Evolutionary conservation across 805 yeast genomes (phyloP).

Genomic region (Sugiyamaella mastotermitis): DNA sequence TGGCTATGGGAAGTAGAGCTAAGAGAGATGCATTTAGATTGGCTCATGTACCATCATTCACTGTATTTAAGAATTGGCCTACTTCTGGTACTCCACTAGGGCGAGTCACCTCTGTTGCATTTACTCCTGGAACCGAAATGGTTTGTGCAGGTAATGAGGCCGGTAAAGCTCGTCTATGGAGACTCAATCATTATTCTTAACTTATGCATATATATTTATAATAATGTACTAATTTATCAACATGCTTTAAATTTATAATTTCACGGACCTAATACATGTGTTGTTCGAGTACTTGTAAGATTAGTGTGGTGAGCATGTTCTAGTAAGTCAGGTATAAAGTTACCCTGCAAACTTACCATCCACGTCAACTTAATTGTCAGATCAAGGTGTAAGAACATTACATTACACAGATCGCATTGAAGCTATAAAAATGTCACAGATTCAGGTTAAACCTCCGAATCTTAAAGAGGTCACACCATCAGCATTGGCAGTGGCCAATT

Average conservation of each 20-base stretch:
- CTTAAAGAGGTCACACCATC: conserved; percentile 39
- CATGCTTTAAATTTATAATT: too few species aligned
- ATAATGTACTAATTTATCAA: neutral
- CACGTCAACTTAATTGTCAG: too few species aligned
- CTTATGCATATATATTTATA: neutral
- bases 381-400: too few species aligned
- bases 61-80: conserved; percentile 94
- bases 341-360: too few species aligned
- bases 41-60: conserved; percentile 81
- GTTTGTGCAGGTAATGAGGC: conserved; percentile 85
- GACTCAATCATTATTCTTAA: conserved; percentile 61
- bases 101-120: conserved; percentile 73
- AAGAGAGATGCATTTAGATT: conserved; percentile 79
- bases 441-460: conserved; percentile 29
- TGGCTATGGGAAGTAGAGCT: conserved; percentile 79
- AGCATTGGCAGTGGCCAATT: conserved; percentile 65
- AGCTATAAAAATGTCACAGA: conserved; percentile 17
- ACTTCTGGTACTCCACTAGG: conserved; percentile 95
- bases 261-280: too few species aligned
- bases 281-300: too few species aligned
- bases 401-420: too few species aligned
- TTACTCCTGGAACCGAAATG: conserved; percentile 78
- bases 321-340: too few species aligned
- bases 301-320: too few species aligned
- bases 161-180: conserved; percentile 87